A percentile compares a stretch with the other conserved stretches of the same genome.
Conservation (phyloP, 768 basidiomycete species). For the Xerocomus spinulosus region DNA sequence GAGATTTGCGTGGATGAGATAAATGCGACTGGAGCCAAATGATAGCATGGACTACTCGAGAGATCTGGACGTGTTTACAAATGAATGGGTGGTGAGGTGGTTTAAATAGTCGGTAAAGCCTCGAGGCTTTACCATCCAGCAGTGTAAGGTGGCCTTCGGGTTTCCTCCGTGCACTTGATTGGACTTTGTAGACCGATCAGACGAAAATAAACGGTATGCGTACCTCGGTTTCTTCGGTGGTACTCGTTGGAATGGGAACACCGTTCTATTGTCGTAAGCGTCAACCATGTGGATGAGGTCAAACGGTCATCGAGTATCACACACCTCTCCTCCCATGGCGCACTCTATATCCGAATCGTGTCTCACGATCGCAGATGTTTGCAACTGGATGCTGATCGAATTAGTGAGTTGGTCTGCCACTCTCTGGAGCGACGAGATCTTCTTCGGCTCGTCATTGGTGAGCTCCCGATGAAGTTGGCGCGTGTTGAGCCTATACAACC, state of each 20-base stretch:
- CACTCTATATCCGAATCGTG: neutral
- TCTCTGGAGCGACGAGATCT: slow-evolving; percentile 26
- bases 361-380: neutral
- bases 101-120: neutral
- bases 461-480: slow-evolving; percentile 49
- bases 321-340: slow-evolving; percentile 5
- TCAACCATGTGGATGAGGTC: neutral
- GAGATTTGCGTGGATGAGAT: neutral
- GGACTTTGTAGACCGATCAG: neutral
- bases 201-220: neutral
- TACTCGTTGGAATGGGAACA: neutral
- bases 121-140: slow-evolving; percentile 7
- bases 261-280: neutral
- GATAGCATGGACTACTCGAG: neutral
- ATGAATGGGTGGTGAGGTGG: neutral
- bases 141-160: slow-evolving; percentile 5
- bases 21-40: neutral
- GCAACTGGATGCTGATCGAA: slow-evolving; percentile 4
- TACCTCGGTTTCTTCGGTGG: slow-evolving; percentile 7
- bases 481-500: slow-evolving; percentile 50
- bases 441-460: slow-evolving; percentile 40
- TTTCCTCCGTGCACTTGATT: neutral
- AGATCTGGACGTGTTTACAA: neutral
- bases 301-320: neutral
- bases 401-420: slow-evolving; percentile 6